Conservation (phyloP, 768 basidiomycete genomes). For the Lentinus tigrinus region DNA sequence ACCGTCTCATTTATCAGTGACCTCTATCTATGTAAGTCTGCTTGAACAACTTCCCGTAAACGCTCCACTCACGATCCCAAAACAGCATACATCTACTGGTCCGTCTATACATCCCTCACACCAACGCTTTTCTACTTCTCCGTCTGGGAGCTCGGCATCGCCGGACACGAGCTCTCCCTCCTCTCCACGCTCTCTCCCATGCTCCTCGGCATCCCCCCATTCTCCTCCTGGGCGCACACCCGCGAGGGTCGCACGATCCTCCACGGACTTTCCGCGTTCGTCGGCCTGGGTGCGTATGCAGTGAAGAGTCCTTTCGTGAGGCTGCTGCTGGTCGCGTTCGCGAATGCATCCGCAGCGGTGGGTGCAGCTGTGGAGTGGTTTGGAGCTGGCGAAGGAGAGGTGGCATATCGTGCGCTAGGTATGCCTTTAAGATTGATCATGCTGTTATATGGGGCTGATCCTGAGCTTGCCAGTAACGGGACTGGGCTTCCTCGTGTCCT, state of each 20-base stretch:
- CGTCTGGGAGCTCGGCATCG: constrained; percentile 84
- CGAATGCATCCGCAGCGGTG: constrained; percentile 49
- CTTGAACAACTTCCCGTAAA: too few relatives aligned
- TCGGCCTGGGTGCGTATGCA: constrained; percentile 53
- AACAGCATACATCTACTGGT: constrained; percentile 79
- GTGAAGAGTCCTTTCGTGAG: constrained; percentile 52
- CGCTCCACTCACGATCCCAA: neutral
- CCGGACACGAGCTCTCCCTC: constrained; percentile 78
- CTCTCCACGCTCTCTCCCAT: constrained; percentile 70
- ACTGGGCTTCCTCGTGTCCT: constrained; percentile 63
- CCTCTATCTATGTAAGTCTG: constrained; percentile 53
- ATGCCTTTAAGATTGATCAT: constrained; percentile 24
- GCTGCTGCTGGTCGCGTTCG: constrained; percentile 55
- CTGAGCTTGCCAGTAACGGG: constrained; percentile 48
- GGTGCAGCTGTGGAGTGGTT: constrained; percentile 57
- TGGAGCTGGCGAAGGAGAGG: constrained; percentile 30
- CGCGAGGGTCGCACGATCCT: constrained; percentile 49
- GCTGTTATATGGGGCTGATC: neutral
- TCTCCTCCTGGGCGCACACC: constrained; percentile 47
- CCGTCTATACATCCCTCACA: constrained; percentile 74
- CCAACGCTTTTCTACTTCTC: constrained; percentile 90
- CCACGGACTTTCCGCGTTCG: constrained; percentile 44
- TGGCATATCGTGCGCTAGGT: constrained; percentile 50
- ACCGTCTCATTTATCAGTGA: constrained; percentile 38
- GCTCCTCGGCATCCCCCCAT: constrained; percentile 47